Base-by-base conservation (phyloP, 2,329 filamentous ascomycete genomes). In the Nakataea oryzae region DNA sequence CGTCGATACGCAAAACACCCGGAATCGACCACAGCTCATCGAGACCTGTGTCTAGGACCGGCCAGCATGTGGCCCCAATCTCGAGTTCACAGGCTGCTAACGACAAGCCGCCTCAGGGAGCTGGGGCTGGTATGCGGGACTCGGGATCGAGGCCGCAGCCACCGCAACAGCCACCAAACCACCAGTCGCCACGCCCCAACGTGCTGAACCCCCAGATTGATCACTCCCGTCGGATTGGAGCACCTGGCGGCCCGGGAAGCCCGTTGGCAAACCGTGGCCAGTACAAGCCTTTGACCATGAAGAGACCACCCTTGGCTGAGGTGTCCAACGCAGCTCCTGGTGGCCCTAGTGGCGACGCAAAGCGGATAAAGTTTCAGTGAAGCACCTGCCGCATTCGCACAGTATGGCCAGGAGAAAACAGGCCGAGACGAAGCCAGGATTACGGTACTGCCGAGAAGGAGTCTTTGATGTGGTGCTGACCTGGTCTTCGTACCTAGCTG, bases 1-100 rank as follows among this genome's bases (percentile, higher is more conserved):
- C 93, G 0, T 95, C 92, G 0, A 92, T 96, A 70, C 85, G 91
- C 64, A 93, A 93, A 71, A 97, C 93, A 0, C 89, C 89, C 0
- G 93, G 93, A 2, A 83, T 97, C 54, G 91, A 97, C 69, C 91
- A 96, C 70, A 86, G 77, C 27, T 87, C 85, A 60, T 93, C 89
- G 5, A 87, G 88, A 61, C 91, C 92, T 0, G 76, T 96, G 2
- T 82, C 81, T 4, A 83, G 81, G 65, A 80, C 78, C 57, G 75
- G 79, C 0, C 78, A 82, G 65, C 82, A 86, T 63, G 76, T 85
- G 0, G 71, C 79, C 1, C 78, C 80, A 1, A 41, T 66, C 1
- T 69, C 71, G 60, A 68, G 67, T 26, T 69, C 73, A 12, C 63
- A 65, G 14, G 70, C 17, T 59, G 21, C 13, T 26, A 57, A 61